phyloP scores from a whole-genome alignment of 345 rosid genomes.

The Rhizophora apiculata region DNA sequence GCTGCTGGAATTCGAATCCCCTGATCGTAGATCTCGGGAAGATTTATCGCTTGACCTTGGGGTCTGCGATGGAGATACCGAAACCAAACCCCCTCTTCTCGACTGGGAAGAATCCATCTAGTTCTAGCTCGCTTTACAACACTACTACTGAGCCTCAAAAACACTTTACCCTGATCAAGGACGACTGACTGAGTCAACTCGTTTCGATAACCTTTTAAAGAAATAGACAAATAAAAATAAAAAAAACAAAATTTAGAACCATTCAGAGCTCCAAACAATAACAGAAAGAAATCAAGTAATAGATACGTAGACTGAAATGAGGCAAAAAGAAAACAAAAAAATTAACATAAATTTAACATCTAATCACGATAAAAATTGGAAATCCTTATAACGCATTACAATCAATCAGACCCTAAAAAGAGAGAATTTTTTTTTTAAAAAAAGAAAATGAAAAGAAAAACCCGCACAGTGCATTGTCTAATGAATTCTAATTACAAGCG shows the following conservation, averaged over 20 bases:
- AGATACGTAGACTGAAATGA: no score
- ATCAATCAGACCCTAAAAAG: no score
- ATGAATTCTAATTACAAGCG: no score
- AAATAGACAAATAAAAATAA: neutral
- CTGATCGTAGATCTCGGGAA: slow-evolving; percentile 78
- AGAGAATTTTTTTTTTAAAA: no score
- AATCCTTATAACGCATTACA: no score
- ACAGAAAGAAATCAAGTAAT: no score
- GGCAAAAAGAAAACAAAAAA: no score
- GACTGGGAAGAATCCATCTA: slow-evolving; percentile 51
- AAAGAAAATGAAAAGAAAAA: no score
- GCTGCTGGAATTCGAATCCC: slow-evolving; percentile 55
- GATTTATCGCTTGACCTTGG: slow-evolving; percentile 87
- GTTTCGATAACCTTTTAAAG: neutral
- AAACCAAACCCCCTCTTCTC: slow-evolving; percentile 66
- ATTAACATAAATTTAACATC: no score
- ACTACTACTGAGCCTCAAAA: neutral
- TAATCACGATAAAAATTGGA: no score
- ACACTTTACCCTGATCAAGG: neutral
- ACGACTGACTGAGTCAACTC: neutral
- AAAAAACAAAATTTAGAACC: neutral
- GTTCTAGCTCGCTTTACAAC: slow-evolving; percentile 5
- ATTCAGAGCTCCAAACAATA: neutral
- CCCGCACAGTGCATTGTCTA: no score
- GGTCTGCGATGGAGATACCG: slow-evolving; percentile 83